Conservation (phyloP, 2,329 filamentous ascomycete genomes). For the Arthrobotrys conoides region DNA sequence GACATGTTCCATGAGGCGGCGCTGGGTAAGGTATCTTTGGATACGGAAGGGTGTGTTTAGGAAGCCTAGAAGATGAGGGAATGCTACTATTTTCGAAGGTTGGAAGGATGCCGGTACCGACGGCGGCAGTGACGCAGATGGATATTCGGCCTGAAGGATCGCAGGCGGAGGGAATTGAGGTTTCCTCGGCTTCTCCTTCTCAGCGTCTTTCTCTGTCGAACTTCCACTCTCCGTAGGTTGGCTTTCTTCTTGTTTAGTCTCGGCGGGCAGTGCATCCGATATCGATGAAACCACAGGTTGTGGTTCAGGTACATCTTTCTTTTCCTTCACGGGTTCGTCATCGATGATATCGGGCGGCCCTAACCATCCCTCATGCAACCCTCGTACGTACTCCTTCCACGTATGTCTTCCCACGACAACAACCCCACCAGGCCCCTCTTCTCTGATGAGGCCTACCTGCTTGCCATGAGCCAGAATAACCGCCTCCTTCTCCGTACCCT, state of each 20-base stretch:
- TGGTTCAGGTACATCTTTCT: constrained; percentile 65
- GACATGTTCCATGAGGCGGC: constrained; percentile 86
- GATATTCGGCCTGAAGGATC: constrained; percentile 81
- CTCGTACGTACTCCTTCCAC: constrained; percentile 97
- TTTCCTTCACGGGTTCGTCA: constrained; percentile 15
- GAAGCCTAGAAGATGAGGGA: constrained; percentile 94
- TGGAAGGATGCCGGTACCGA: constrained; percentile 79
- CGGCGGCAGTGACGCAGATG: constrained; percentile 75
- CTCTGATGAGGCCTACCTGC: constrained; percentile 78
- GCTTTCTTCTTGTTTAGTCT: constrained; percentile 63
- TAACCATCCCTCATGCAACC: constrained; percentile 95
- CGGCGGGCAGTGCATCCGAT: constrained; percentile 56
- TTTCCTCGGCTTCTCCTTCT: constrained; percentile 72
- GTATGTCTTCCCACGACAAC: constrained; percentile 90
- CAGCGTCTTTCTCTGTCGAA: constrained; percentile 63
- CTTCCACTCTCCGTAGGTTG: constrained; percentile 62
- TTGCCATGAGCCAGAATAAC: constrained; percentile 76
- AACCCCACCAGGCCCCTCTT: constrained; percentile 82
- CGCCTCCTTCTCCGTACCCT: constrained; percentile 69
- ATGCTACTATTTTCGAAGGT: constrained; percentile 79
- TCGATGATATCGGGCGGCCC: constrained; percentile 80
- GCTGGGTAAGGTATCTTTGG: constrained; percentile 87
- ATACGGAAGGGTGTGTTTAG: constrained; percentile 88
- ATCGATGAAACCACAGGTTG: constrained; percentile 63
- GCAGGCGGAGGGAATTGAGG: constrained; percentile 79